Evolutionary conservation across 106 monocot species (phyloP).

Genomic region (Platanthera guangdongensis): DNA sequence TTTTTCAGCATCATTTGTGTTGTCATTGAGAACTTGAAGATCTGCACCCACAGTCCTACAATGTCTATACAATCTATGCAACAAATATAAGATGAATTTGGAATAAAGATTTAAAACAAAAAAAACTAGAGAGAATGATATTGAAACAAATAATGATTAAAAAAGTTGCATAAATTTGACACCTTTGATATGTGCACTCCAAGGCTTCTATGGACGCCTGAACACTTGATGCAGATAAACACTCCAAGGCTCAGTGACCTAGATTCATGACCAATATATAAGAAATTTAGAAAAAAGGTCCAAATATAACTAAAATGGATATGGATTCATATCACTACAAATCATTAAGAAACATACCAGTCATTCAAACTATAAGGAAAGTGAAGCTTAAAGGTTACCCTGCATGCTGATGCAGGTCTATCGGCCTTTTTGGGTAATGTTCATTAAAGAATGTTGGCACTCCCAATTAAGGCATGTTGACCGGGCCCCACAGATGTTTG

Average conservation of each 20-base stretch:
- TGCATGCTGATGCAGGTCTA: neutral
- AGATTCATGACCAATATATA: slow-evolving; percentile 8
- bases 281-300: neutral
- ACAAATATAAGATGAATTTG: too few relatives aligned
- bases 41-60: too few relatives aligned
- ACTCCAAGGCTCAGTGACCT: slow-evolving; percentile 71
- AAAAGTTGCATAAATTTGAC: neutral
- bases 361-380: neutral
- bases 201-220: slow-evolving; percentile 90
- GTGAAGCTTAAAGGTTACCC: slow-evolving; percentile 1
- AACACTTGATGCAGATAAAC: slow-evolving; percentile 89
- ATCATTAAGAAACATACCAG: neutral
- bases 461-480: too few relatives aligned
- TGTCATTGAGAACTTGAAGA: too few relatives aligned
- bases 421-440: neutral
- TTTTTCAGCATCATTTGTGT: too few relatives aligned
- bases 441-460: too few relatives aligned
- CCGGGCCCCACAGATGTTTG: too few relatives aligned
- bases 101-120: too few relatives aligned
- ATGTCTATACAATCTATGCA: too few relatives aligned
- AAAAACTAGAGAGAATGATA: neutral
- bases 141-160: slow-evolving; percentile 3
- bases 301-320: neutral
- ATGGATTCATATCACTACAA: neutral
- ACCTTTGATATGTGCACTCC: slow-evolving; percentile 90